phyloP scores from a whole-genome alignment of 139 green algal species.

The Chlorella sp. region DNA sequence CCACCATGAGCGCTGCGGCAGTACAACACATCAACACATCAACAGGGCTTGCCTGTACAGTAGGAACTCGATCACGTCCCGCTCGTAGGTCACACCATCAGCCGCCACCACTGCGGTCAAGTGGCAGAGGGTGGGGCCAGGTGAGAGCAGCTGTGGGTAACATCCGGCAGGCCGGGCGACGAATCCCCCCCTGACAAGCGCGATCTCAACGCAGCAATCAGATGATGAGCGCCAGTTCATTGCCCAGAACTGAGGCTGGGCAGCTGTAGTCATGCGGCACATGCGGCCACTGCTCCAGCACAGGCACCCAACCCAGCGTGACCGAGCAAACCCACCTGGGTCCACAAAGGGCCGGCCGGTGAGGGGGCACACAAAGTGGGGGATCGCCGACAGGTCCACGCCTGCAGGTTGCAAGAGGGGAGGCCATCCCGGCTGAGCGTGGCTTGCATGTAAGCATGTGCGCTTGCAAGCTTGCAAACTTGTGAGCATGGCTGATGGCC shows the following conservation, averaged over 20 bases:
- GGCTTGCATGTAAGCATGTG: too few species aligned
- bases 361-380: slow-evolving; percentile 2
- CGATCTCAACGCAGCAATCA: not conserved
- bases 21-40: not conserved
- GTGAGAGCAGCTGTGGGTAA: not conserved
- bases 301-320: not conserved
- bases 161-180: not conserved
- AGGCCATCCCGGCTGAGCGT: not conserved
- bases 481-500: too few species aligned
- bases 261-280: not conserved
- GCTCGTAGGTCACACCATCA: slow-evolving; percentile 8
- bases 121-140: not conserved
- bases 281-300: not conserved
- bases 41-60: not conserved
- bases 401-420: not conserved
- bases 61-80: slow-evolving; percentile 3
- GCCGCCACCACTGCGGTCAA: slow-evolving; percentile 5
- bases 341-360: not conserved
- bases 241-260: not conserved
- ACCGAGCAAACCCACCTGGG: not conserved
- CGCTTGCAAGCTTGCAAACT: too few species aligned
- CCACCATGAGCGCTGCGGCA: too few species aligned
- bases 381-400: not conserved
- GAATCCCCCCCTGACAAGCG: not conserved
- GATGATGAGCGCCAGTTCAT: not conserved